Conservation (phyloP, 441 rosid genomes). For the Adansonia madagascariensis region DNA sequence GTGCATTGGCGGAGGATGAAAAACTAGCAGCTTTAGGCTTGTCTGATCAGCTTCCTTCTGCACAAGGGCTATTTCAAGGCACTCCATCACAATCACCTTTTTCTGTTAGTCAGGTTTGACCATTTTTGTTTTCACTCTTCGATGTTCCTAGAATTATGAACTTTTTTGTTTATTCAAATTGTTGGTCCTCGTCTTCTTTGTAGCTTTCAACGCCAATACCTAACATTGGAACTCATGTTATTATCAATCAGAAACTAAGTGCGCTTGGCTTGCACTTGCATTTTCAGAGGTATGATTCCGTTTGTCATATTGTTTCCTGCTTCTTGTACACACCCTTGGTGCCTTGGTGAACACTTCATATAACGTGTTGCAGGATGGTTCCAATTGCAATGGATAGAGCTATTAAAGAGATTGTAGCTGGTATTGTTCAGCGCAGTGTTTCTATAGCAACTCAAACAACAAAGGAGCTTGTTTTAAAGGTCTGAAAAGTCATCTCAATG, state of each 20-base stretch:
- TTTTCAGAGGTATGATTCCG: constrained; percentile 82
- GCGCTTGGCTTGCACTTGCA: constrained; percentile 76
- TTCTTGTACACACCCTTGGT: not conserved
- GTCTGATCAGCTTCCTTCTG: constrained; percentile 84
- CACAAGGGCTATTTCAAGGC: constrained; percentile 80
- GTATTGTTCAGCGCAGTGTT: constrained; percentile 98
- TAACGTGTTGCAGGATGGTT: constrained; percentile 62
- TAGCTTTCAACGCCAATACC: constrained; percentile 83
- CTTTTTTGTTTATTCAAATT: constrained; percentile 29
- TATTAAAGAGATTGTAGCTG: constrained; percentile 87
- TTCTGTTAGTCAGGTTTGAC: constrained; percentile 71
- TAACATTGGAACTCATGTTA: constrained; percentile 82
- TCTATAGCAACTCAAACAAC: constrained; percentile 98
- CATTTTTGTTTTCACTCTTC: constrained; percentile 15
- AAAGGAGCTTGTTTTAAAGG: constrained; percentile 99
- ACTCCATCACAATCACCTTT: constrained; percentile 73
- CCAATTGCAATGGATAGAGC: constrained; percentile 98
- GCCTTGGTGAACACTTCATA: not conserved
- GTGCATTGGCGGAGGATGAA: constrained; percentile 81
- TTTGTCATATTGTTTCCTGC: constrained; percentile 26
- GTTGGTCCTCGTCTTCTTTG: constrained; percentile 31
- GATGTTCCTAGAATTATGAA: constrained; percentile 8
- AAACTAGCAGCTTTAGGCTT: constrained; percentile 71
- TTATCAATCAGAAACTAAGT: constrained; percentile 80
- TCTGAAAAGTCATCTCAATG: constrained; percentile 35